phyloP scores from a whole-genome alignment of 2,329 filamentous ascomycete species.

The Cadophora luteo-olivacea region DNA sequence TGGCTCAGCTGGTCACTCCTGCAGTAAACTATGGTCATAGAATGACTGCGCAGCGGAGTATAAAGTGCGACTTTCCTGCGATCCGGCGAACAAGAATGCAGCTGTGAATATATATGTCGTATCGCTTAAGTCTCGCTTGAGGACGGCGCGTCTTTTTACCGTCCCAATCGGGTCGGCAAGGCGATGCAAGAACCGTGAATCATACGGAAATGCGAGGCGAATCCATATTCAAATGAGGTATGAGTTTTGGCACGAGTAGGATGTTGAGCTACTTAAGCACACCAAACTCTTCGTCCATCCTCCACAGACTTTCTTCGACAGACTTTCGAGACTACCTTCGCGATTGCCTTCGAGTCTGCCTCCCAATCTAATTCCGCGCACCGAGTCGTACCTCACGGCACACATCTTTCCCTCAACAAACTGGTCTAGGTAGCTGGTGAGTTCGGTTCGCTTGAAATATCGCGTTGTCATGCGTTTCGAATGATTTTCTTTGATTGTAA shows the following conservation, averaged over 20 bases:
- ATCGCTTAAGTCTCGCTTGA: neutral
- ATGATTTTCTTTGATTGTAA: neutral
- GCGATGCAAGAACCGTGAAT: neutral
- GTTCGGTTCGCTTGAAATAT: too few relatives aligned
- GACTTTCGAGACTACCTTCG: conserved; percentile 15
- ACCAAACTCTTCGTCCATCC: neutral
- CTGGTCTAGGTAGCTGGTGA: neutral
- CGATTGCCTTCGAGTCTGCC: too few relatives aligned
- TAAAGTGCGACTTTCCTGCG: neutral
- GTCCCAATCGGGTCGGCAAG: neutral
- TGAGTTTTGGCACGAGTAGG: neutral
- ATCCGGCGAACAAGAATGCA: neutral
- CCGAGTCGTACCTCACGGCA: too few relatives aligned
- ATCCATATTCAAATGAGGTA: neutral
- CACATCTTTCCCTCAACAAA: too few relatives aligned
- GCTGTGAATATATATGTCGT: neutral
- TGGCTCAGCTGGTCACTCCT: neutral
- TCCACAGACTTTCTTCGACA: neutral
- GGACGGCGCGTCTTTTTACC: neutral
- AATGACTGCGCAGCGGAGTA: neutral
- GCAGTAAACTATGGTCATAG: neutral
- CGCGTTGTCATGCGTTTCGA: too few relatives aligned
- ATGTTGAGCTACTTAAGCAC: neutral
- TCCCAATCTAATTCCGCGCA: too few relatives aligned
- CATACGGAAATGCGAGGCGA: neutral